A percentile compares a stretch with the other conserved stretches of the same genome.
Evolutionary conservation across 164 flowering plant genomes (phyloP).

Genomic region (Cinnamomum micranthum): DNA sequence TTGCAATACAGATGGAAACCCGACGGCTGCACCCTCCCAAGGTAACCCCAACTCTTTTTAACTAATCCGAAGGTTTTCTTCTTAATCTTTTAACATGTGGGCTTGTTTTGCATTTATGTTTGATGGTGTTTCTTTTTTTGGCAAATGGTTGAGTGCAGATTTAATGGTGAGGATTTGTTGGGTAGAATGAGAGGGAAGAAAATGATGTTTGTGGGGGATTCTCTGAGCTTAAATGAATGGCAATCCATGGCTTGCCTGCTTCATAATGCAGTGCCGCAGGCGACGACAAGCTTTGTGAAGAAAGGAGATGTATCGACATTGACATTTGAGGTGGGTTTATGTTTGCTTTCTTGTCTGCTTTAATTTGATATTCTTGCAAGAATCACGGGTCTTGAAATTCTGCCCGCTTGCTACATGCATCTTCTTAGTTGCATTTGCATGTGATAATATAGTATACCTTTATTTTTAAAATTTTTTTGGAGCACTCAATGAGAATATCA

Average conservation of each 20-base stretch:
- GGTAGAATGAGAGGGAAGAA: constrained; percentile 32
- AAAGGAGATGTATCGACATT: constrained; percentile 15
- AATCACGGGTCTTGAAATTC: too few relatives aligned
- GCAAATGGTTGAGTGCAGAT: constrained; percentile 10
- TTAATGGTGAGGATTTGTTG: constrained; percentile 28
- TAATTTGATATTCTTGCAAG: too few relatives aligned
- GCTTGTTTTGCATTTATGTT: too few relatives aligned
- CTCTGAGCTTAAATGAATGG: constrained; percentile 35
- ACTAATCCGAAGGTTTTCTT: too few relatives aligned
- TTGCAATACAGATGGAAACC: constrained; percentile 86
- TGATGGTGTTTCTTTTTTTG: too few relatives aligned
- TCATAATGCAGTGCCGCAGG: constrained; percentile 28
- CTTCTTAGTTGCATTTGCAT: too few relatives aligned
- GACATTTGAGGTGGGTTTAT: constrained; percentile 19
- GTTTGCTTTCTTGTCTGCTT: neutral
- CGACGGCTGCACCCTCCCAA: constrained; percentile 53
- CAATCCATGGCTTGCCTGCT: constrained; percentile 31
- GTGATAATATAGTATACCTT: too few relatives aligned
- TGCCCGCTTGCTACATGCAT: too few relatives aligned
- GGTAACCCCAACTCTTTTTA: constrained; percentile 25
- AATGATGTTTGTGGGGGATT: constrained; percentile 41
- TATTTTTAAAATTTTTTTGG: too few relatives aligned
- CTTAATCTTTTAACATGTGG: too few relatives aligned
- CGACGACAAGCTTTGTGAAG: constrained; percentile 12
- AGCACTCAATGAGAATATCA: too few relatives aligned